A percentile compares a stretch with the other conserved stretches of the same genome.
These are phyloP conservation scores for Blumeria hordei DNA, from an alignment of 2,329 filamentous ascomycete genomes.

Conservation along the genomic window DNA sequence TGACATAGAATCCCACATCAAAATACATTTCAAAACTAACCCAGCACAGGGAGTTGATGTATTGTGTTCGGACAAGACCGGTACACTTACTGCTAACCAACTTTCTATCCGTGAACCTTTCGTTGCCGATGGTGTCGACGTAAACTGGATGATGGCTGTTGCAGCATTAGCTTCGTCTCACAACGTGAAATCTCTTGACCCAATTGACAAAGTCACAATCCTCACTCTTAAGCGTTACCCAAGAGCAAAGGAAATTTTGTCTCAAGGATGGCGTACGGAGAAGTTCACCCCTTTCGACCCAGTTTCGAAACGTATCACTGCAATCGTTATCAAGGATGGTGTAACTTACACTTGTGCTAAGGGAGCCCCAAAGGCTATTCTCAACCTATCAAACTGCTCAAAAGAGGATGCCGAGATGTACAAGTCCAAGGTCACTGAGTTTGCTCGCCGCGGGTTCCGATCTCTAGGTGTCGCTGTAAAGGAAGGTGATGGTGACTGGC, in stretches of 20 bases:
- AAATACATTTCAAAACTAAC: not conserved
- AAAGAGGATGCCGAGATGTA: slow-evolving; percentile 40
- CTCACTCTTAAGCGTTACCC: slow-evolving; percentile 54
- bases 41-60: slow-evolving; percentile 36
- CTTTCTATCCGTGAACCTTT: slow-evolving; percentile 55
- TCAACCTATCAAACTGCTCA: slow-evolving; percentile 42
- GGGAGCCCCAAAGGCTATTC: slow-evolving; percentile 53
- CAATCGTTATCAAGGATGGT: slow-evolving; percentile 41
- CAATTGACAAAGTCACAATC: slow-evolving; percentile 59
- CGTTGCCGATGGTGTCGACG: slow-evolving; percentile 51
- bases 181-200: slow-evolving; percentile 56
- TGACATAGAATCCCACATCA: not conserved
- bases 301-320: slow-evolving; percentile 57
- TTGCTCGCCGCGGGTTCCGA: slow-evolving; percentile 58
- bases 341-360: slow-evolving; percentile 52
- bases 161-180: slow-evolving; percentile 55
- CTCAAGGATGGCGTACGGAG: slow-evolving; percentile 51
- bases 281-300: slow-evolving; percentile 61
- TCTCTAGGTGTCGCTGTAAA: slow-evolving; percentile 58
- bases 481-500: slow-evolving; percentile 48
- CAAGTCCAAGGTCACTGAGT: slow-evolving; percentile 49
- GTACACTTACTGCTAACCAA: slow-evolving; percentile 53
- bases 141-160: slow-evolving; percentile 70
- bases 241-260: slow-evolving; percentile 52
- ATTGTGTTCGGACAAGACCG: slow-evolving; percentile 63